phyloP scores from a whole-genome alignment of 164 flowering plant genomes.

The Chimonanthus salicifolius region DNA sequence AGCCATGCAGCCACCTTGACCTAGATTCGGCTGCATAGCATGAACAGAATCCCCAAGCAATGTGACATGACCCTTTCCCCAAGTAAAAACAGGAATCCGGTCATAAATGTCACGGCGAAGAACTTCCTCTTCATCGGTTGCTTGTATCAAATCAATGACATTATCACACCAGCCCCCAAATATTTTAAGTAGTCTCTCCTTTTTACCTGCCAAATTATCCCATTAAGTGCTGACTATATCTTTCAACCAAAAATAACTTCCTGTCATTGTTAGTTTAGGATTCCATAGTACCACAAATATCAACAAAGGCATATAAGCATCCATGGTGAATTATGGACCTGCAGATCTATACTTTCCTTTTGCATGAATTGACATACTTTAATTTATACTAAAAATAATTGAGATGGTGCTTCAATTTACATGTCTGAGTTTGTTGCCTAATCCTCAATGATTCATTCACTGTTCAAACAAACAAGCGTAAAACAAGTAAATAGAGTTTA shows the following conservation, averaged over 20 bases:
- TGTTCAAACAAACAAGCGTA: too few relatives aligned
- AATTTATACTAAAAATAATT: too few relatives aligned
- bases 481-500: too few relatives aligned
- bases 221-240: not conserved
- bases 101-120: slow-evolving; percentile 29
- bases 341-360: not conserved
- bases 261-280: not conserved
- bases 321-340: not conserved
- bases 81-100: slow-evolving; percentile 17
- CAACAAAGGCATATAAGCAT: too few relatives aligned
- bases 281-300: too few relatives aligned
- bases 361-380: too few relatives aligned
- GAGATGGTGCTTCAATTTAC: too few relatives aligned
- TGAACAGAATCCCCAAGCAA: slow-evolving; percentile 36
- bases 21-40: slow-evolving; percentile 40
- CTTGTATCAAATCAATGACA: slow-evolving; percentile 21
- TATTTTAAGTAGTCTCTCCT: slow-evolving; percentile 22
- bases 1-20: slow-evolving; percentile 46
- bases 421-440: too few relatives aligned
- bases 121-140: slow-evolving; percentile 25
- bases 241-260: not conserved
- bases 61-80: slow-evolving; percentile 32
- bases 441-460: too few relatives aligned
- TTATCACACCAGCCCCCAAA: slow-evolving; percentile 28
- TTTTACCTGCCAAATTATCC: slow-evolving; percentile 19